These are phyloP conservation scores for Euphrasia arctica DNA, from an alignment of 305 asterid genomes.

Conservation along the genomic window DNA sequence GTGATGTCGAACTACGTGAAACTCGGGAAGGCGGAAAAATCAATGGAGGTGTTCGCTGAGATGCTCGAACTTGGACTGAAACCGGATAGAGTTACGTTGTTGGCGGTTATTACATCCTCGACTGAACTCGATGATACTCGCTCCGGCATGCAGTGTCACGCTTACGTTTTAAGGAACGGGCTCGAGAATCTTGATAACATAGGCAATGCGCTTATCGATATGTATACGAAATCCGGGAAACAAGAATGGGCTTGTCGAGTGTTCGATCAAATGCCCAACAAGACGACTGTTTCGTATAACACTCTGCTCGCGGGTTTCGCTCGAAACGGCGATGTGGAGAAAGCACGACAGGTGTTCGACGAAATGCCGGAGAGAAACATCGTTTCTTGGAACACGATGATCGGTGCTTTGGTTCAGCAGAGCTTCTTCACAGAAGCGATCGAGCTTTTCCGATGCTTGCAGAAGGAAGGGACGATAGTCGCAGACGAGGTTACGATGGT, in stretches of 20 bases:
- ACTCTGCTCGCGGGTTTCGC: slow-evolving; percentile 50
- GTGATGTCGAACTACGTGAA: slow-evolving; percentile 39
- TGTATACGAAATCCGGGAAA: slow-evolving; percentile 45
- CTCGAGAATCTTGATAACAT: slow-evolving; percentile 41
- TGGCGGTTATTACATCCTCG: slow-evolving; percentile 44
- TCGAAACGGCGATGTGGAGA: slow-evolving; percentile 42
- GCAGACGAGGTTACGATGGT: slow-evolving; percentile 55
- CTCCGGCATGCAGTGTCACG: slow-evolving; percentile 51
- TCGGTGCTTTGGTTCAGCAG: slow-evolving; percentile 41
- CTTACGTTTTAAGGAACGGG: slow-evolving; percentile 42
- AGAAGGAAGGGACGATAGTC: slow-evolving; percentile 32
- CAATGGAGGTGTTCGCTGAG: too few relatives aligned
- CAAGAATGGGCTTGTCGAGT: slow-evolving; percentile 42
- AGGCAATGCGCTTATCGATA: slow-evolving; percentile 49
- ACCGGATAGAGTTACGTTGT: slow-evolving; percentile 53
- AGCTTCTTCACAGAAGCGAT: slow-evolving; percentile 43
- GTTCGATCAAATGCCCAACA: slow-evolving; percentile 45
- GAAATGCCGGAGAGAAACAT: slow-evolving; percentile 48
- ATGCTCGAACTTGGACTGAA: slow-evolving; percentile 36
- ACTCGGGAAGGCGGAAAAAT: too few relatives aligned
- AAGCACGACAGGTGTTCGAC: slow-evolving; percentile 31
- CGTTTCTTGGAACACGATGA: slow-evolving; percentile 59
- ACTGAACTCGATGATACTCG: slow-evolving; percentile 37
- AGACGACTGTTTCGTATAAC: slow-evolving; percentile 50
- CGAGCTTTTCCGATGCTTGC: slow-evolving; percentile 45